Conservation (phyloP, 306 rosid genomes). For the Gillenia trifoliata region DNA sequence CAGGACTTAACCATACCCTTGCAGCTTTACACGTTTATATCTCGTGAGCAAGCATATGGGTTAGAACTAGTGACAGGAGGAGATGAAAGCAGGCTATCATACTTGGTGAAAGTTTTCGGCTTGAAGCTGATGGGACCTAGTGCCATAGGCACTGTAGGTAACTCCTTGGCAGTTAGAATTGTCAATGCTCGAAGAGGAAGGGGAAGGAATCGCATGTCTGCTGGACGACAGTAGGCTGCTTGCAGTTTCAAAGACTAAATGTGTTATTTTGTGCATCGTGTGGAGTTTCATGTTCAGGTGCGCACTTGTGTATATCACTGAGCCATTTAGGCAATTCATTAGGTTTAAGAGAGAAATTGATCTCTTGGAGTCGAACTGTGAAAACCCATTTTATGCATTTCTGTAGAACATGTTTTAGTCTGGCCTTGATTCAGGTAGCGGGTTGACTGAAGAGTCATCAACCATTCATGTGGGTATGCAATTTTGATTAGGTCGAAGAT, state of each 20-base stretch:
- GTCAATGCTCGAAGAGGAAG: slow-evolving; percentile 54
- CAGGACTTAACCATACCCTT: slow-evolving; percentile 36
- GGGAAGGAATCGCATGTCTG: slow-evolving; percentile 44
- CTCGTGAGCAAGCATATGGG: slow-evolving; percentile 60
- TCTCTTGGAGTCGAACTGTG: slow-evolving; percentile 11
- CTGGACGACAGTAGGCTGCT: slow-evolving; percentile 20
- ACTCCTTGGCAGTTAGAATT: slow-evolving; percentile 43
- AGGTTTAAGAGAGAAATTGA: slow-evolving; percentile 18
- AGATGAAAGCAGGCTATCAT: slow-evolving; percentile 48
- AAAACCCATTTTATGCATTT: neutral
- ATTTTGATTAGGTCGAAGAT: slow-evolving; percentile 17
- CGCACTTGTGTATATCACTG: slow-evolving; percentile 19
- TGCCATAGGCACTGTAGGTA: slow-evolving; percentile 38
- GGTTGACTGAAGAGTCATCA: slow-evolving; percentile 15
- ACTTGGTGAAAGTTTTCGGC: slow-evolving; percentile 52
- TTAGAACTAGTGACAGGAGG: slow-evolving; percentile 46
- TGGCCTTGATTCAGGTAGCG: slow-evolving; percentile 9
- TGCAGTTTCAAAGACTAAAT: slow-evolving; percentile 5
- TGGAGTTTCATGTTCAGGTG: slow-evolving; percentile 2
- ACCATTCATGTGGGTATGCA: slow-evolving; percentile 22
- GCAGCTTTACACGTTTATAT: slow-evolving; percentile 57
- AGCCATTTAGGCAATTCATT: slow-evolving; percentile 23
- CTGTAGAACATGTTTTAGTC: slow-evolving; percentile 12
- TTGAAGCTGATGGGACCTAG: slow-evolving; percentile 65
- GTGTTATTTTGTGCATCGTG: neutral